Evolutionary conservation across 169 alveolate species (phyloP).

Genomic region (Sarcocystis neurona): DNA sequence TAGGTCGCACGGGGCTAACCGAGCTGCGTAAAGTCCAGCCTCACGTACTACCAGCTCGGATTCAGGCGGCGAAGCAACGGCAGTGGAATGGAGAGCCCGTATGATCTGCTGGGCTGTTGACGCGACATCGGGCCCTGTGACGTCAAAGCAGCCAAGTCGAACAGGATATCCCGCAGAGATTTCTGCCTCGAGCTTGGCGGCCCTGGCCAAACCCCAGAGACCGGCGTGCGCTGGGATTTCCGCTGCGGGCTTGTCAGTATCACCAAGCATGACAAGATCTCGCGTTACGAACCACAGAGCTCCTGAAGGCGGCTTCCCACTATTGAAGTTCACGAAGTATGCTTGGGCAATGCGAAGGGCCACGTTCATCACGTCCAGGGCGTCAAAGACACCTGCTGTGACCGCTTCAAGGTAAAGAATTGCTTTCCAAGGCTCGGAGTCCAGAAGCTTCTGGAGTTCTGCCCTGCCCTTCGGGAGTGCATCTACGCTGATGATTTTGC

Average conservation of each 20-base stretch:
- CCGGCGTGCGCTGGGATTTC: constrained; percentile 74
- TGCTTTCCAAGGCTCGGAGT: constrained; percentile 50
- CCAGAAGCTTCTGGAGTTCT: constrained; percentile 51
- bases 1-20: constrained; percentile 44
- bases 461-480: constrained; percentile 47
- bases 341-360: constrained; percentile 62
- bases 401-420: constrained; percentile 60
- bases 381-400: constrained; percentile 63
- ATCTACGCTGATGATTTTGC: constrained; percentile 54
- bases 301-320: constrained; percentile 44
- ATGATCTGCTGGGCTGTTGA: constrained; percentile 50
- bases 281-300: constrained; percentile 66
- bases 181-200: constrained; percentile 71
- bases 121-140: constrained; percentile 51
- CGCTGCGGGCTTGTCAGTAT: constrained; percentile 31
- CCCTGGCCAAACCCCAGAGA: constrained; percentile 80
- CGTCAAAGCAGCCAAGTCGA: constrained; percentile 62
- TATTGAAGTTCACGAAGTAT: constrained; percentile 39
- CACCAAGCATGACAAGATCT: constrained; percentile 34
- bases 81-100: constrained; percentile 36
- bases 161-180: constrained; percentile 53
- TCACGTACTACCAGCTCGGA: constrained; percentile 56
- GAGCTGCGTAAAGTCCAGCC: constrained; percentile 45
- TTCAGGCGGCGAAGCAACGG: constrained; percentile 35
- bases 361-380: constrained; percentile 55